Conservation (phyloP, 2,329 filamentous ascomycete species). For the Fusarium fracticaudum region DNA sequence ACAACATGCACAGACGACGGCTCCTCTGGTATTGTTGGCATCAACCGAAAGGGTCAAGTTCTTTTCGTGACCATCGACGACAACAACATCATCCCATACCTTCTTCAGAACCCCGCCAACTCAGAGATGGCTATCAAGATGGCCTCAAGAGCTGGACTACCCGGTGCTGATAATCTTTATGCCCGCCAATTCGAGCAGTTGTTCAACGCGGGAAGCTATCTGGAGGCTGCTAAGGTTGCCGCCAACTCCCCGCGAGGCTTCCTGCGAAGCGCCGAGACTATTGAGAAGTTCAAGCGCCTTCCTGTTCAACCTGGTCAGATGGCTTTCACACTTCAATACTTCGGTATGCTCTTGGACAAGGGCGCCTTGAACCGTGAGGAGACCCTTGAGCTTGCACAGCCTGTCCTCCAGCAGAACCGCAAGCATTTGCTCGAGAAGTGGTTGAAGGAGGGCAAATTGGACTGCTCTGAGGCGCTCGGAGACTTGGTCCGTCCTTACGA, state of each 20-base stretch:
- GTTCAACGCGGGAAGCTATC: constrained; percentile 80
- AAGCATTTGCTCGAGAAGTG: constrained; percentile 98
- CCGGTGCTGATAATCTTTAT: constrained; percentile 93
- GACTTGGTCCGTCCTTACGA: constrained; percentile 93
- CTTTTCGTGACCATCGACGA: constrained; percentile 95
- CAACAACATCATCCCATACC: constrained; percentile 88
- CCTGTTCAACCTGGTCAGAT: constrained; percentile 85
- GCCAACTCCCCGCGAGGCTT: constrained; percentile 97
- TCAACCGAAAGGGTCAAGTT: constrained; percentile 98
- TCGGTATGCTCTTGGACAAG: constrained; percentile 96
- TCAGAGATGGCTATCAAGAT: constrained; percentile 94
- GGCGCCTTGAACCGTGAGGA: constrained; percentile 92
- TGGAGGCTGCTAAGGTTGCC: constrained; percentile 92
- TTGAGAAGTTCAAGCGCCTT: constrained; percentile 92
- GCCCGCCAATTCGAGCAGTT: constrained; percentile 92
- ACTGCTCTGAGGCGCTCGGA: constrained; percentile 95
- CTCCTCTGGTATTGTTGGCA: constrained; percentile 88
- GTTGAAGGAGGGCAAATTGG: constrained; percentile 95
- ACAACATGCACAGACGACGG: constrained; percentile 86
- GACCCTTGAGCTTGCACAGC: constrained; percentile 90
- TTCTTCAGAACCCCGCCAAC: constrained; percentile 96
- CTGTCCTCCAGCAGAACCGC: constrained; percentile 90
- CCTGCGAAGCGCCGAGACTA: constrained; percentile 91
- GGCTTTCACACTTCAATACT: constrained; percentile 96
- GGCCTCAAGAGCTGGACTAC: constrained; percentile 90